Conservation (phyloP, 164 flowering plant genomes). For the Euptelea pleiosperma region DNA sequence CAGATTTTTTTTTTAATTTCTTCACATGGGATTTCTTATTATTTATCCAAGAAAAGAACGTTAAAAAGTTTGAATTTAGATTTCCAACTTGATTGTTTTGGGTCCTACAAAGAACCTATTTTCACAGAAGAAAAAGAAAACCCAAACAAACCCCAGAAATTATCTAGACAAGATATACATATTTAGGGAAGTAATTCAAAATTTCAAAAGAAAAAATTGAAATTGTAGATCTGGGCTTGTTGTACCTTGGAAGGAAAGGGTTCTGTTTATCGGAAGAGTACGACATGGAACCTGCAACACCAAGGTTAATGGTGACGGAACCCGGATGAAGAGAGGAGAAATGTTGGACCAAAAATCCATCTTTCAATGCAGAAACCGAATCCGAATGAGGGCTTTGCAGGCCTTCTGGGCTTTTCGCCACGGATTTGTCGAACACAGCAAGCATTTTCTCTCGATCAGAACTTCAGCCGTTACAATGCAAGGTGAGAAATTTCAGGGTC, state of each 20-base stretch:
- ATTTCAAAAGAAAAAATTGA: not conserved
- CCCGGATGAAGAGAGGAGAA: constrained; percentile 57
- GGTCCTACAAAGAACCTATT: too few relatives aligned
- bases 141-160: not conserved
- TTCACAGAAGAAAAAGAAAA: constrained; percentile 2
- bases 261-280: constrained; percentile 62
- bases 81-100: too few relatives aligned
- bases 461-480: too few relatives aligned
- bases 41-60: too few relatives aligned
- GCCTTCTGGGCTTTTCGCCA: constrained; percentile 84
- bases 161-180: not conserved
- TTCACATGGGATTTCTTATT: too few relatives aligned
- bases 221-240: constrained; percentile 1
- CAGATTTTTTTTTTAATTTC: too few relatives aligned
- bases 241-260: constrained; percentile 85
- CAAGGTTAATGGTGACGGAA: constrained; percentile 64
- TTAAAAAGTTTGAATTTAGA: too few relatives aligned
- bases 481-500: too few relatives aligned
- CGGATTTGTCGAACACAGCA: constrained; percentile 84
- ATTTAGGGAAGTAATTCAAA: not conserved
- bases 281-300: constrained; percentile 53
- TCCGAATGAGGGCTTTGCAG: constrained; percentile 48
- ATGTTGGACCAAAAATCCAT: constrained; percentile 49
- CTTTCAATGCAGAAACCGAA: constrained; percentile 45
- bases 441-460: constrained; percentile 48